Evolutionary conservation across 352 stramenopile species (phyloP).

Genomic region (Phytophthora quininea): DNA sequence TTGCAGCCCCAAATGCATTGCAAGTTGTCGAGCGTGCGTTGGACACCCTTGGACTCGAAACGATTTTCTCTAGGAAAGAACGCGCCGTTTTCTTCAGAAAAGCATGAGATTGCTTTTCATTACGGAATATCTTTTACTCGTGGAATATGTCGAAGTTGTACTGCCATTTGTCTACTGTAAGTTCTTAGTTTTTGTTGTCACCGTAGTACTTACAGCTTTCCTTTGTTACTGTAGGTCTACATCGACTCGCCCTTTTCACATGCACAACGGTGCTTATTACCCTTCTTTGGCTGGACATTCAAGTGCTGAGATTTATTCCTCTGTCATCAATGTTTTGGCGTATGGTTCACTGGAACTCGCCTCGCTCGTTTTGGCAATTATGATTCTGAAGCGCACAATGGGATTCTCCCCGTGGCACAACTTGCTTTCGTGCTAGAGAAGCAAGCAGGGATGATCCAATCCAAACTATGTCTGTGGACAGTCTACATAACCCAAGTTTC

Average conservation of each 20-base stretch:
- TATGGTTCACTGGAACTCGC: conserved; percentile 20
- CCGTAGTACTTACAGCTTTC: not conserved
- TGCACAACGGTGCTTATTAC: conserved; percentile 27
- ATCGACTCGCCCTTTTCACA: conserved; percentile 1
- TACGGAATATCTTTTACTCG: conserved; percentile 37
- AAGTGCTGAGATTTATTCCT: not conserved
- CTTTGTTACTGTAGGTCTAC: not conserved
- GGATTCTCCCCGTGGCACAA: conserved; percentile 24
- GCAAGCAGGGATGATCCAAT: conserved; percentile 22
- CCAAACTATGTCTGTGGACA: conserved; percentile 27
- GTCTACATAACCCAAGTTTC: conserved; percentile 35
- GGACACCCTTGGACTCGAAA: not conserved
- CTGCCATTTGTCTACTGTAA: conserved; percentile 36
- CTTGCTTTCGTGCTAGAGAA: conserved; percentile 37
- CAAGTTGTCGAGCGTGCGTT: not conserved
- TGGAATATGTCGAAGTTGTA: conserved; percentile 37
- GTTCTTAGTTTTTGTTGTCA: not conserved
- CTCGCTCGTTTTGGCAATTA: conserved; percentile 6
- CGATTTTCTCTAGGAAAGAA: conserved; percentile 4
- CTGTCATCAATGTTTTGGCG: conserved; percentile 9
- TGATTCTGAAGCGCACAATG: conserved; percentile 12
- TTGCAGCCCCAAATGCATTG: not conserved
- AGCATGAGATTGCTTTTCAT: conserved; percentile 29
- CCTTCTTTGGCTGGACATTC: conserved; percentile 6
- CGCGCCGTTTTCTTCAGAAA: conserved; percentile 18